Percentiles rank a stretch among this genome's conserved stretches.
phyloP scores from a whole-genome alignment of 1,139 yeast species.

The Candida frijolesensis region DNA sequence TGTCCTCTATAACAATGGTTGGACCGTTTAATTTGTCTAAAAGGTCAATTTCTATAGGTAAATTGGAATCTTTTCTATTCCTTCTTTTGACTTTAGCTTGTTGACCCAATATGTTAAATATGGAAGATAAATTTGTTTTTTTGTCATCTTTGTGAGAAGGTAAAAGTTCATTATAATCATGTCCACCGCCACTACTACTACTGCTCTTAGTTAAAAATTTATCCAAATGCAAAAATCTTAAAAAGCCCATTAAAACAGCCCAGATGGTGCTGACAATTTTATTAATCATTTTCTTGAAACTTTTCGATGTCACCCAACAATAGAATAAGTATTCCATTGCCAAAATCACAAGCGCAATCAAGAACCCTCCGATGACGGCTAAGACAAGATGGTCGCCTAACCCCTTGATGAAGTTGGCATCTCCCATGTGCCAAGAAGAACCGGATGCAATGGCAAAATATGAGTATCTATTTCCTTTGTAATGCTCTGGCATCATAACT shows the following conservation, averaged over 20 bases:
- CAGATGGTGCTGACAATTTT: slow-evolving; percentile 10
- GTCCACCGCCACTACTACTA: slow-evolving; percentile 1
- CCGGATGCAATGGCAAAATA: slow-evolving; percentile 77
- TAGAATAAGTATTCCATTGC: slow-evolving; percentile 66
- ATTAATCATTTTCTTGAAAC: slow-evolving; percentile 29
- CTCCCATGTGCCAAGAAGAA: slow-evolving; percentile 88
- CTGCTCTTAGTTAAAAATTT: slow-evolving; percentile 9
- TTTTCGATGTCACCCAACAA: slow-evolving; percentile 39
- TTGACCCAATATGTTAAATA: slow-evolving; percentile 2
- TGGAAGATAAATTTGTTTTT: slow-evolving; percentile 1
- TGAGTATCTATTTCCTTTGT: slow-evolving; percentile 57
- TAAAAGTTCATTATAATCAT: slow-evolving; percentile 3
- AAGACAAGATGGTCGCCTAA: slow-evolving; percentile 71
- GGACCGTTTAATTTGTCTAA: slow-evolving; percentile 14
- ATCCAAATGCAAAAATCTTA: slow-evolving; percentile 18
- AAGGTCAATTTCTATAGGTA: slow-evolving; percentile 26
- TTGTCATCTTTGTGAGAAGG: slow-evolving; percentile 11
- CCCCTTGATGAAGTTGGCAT: slow-evolving; percentile 72
- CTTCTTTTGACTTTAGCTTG: slow-evolving; percentile 31
- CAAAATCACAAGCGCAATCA: slow-evolving; percentile 57
- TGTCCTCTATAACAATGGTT: slow-evolving; percentile 6
- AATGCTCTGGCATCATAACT: slow-evolving; percentile 70
- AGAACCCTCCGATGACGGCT: slow-evolving; percentile 69
- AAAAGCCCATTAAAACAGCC: slow-evolving; percentile 6
- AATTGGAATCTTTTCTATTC: slow-evolving; percentile 58